Conservation (phyloP, 352 stramenopile genomes). For the Phytophthora lateralis region DNA sequence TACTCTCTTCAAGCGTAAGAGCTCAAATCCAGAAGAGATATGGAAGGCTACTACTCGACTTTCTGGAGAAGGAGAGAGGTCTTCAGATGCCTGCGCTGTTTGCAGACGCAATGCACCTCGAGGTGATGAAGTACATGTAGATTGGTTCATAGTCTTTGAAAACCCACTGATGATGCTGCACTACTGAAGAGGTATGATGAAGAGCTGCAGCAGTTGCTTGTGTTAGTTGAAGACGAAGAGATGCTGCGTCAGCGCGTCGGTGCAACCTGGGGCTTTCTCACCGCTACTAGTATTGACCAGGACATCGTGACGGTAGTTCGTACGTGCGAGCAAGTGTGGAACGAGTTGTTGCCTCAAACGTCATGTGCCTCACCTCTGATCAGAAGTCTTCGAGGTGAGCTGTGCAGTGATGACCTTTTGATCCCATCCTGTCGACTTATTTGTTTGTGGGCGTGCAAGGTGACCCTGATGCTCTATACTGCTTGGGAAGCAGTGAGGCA, state of each 20-base stretch:
- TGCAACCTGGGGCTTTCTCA: conserved; percentile 27
- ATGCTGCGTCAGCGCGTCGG: conserved; percentile 24
- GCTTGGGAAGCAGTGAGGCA: conserved; percentile 11
- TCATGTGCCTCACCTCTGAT: conserved; percentile 13
- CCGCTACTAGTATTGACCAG: conserved; percentile 17
- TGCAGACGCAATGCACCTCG: conserved; percentile 26
- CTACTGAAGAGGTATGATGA: conserved; percentile 22
- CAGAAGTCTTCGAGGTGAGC: conserved; percentile 25
- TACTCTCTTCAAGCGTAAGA: conserved; percentile 3
- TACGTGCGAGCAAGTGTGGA: conserved; percentile 19
- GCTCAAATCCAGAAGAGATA: conserved; percentile 27
- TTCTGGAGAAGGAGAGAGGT: conserved; percentile 25
- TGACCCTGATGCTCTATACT: neutral
- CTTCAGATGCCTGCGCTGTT: conserved; percentile 19
- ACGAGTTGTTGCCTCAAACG: conserved; percentile 20
- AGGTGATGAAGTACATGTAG: conserved; percentile 13
- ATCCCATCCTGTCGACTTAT: neutral
- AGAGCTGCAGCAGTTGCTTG: conserved; percentile 36
- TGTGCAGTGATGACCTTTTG: neutral
- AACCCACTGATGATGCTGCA: neutral
- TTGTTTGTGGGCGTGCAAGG: neutral
- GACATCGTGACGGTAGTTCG: conserved; percentile 16
- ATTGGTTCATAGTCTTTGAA: neutral
- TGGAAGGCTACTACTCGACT: conserved; percentile 30
- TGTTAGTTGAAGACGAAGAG: conserved; percentile 40